Conservation (phyloP, 2,329 filamentous ascomycete genomes). For the Sodiomyces alkalinus region DNA sequence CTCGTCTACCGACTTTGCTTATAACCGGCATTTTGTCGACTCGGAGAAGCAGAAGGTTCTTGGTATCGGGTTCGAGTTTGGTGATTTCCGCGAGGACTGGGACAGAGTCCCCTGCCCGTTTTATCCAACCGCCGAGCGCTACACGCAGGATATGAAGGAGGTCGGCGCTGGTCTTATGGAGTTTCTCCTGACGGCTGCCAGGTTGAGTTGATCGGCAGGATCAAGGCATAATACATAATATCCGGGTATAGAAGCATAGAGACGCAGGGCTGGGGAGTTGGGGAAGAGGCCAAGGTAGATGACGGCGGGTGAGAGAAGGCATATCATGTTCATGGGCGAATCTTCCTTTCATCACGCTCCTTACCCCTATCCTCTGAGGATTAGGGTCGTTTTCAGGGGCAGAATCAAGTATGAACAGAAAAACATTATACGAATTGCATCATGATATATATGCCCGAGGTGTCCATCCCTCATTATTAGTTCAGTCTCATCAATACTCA, state of each 20-base stretch:
- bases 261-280: no score
- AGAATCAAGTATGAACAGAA: no score
- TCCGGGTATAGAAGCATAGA: no score
- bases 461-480: no score
- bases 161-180: background rate
- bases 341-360: no score
- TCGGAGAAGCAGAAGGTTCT: conserved; percentile 2
- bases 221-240: no score
- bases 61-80: background rate
- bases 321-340: no score
- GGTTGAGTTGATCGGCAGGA: background rate
- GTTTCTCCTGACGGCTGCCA: background rate
- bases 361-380: background rate
- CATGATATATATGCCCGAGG: no score
- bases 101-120: no score
- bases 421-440: no score
- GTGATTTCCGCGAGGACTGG: background rate
- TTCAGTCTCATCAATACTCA: background rate
- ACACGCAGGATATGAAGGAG: background rate
- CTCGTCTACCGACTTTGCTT: background rate
- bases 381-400: background rate
- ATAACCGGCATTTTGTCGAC: background rate
- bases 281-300: no score
- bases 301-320: no score
- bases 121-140: background rate